phyloP scores from a whole-genome alignment of 805 yeast genomes.

The Diddensiella transvaalensis region DNA sequence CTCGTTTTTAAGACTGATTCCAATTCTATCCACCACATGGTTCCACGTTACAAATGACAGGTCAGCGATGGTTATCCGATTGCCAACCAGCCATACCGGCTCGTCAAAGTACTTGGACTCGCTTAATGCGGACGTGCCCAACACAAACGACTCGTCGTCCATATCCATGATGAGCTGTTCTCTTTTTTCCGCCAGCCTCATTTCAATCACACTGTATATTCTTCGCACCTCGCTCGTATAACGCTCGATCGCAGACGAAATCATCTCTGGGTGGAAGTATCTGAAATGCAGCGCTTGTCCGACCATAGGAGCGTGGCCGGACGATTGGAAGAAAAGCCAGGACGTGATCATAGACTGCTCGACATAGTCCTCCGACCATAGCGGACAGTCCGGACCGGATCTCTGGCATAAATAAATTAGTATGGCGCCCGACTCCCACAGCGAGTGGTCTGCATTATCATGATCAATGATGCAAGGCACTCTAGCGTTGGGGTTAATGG shows the following conservation, averaged over 20 bases:
- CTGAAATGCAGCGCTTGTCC: constrained; percentile 95
- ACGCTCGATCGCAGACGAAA: constrained; percentile 85
- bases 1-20: constrained; percentile 79
- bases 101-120: constrained; percentile 85
- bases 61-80: constrained; percentile 77
- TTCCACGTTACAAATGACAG: constrained; percentile 95
- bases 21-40: constrained; percentile 89
- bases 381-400: constrained; percentile 59
- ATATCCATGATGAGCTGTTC: constrained; percentile 87
- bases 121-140: constrained; percentile 83
- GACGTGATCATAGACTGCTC: constrained; percentile 82
- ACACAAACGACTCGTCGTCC: constrained; percentile 81
- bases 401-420: constrained; percentile 71
- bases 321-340: constrained; percentile 93
- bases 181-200: constrained; percentile 90
- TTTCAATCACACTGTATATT: constrained; percentile 89
- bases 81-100: constrained; percentile 95
- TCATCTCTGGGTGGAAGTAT: constrained; percentile 81
- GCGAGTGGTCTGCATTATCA: constrained; percentile 67
- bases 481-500: constrained; percentile 93
- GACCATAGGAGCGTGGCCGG: constrained; percentile 98
- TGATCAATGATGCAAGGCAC: constrained; percentile 95
- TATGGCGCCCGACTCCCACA: constrained; percentile 96
- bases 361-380: constrained; percentile 73
- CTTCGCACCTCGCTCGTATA: constrained; percentile 90